These are phyloP conservation scores for Biscogniauxia mediterranea DNA, from an alignment of 2,329 filamentous ascomycete genomes.

Conservation along the genomic window DNA sequence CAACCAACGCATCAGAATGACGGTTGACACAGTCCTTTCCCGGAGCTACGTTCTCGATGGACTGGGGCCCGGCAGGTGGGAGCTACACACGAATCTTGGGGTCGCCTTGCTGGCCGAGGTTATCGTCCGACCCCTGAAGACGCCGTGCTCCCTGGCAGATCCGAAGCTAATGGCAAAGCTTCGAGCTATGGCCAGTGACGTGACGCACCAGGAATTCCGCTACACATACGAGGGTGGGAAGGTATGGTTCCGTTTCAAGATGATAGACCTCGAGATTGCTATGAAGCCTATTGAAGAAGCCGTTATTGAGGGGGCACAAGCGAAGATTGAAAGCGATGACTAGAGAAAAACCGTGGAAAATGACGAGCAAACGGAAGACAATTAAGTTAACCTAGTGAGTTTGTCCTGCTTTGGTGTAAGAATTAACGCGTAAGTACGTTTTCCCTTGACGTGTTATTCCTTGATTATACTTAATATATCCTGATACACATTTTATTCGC, in stretches of 20 bases:
- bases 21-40: slow-evolving; percentile 13
- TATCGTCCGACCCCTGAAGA: slow-evolving; percentile 9
- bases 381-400: too few species aligned
- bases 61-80: slow-evolving; percentile 11
- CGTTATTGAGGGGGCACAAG: neutral
- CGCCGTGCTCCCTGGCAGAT: slow-evolving; percentile 11
- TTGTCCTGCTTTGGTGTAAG: neutral
- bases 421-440: neutral
- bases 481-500: too few species aligned
- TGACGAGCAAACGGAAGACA: neutral
- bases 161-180: slow-evolving; percentile 12
- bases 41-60: slow-evolving; percentile 9
- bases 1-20: slow-evolving; percentile 18
- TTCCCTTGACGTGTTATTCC: neutral
- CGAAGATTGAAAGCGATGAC: neutral
- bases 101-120: slow-evolving; percentile 20
- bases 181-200: slow-evolving; percentile 13
- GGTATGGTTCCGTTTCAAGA: slow-evolving; percentile 23
- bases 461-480: too few species aligned
- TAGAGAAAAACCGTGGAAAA: neutral
- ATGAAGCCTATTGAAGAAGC: neutral
- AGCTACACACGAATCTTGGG: slow-evolving; percentile 16
- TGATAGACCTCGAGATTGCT: slow-evolving; percentile 15
- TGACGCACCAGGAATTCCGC: slow-evolving; percentile 12
- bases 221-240: slow-evolving; percentile 13